Conservation (phyloP, 805 yeast genomes). For the Candida fluviatilis region DNA sequence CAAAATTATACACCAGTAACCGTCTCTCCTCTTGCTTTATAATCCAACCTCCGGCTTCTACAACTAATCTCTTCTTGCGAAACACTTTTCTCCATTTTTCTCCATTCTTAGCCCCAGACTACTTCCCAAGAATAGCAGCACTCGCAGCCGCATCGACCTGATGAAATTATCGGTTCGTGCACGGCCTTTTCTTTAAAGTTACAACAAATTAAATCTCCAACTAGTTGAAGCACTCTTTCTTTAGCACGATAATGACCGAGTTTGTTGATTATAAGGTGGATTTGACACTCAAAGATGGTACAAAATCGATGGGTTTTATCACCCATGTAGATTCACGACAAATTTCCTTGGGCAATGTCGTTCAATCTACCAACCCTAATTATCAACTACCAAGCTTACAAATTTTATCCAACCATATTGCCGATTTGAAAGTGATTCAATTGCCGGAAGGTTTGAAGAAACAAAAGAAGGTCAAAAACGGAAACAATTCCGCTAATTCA, state of each 20-base stretch:
- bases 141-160: no score
- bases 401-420: constrained; percentile 35
- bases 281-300: constrained; percentile 35
- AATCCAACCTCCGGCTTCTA: no score
- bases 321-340: constrained; percentile 25
- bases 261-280: constrained; percentile 39
- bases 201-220: background rate
- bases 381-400: constrained; percentile 11
- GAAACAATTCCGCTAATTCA: background rate
- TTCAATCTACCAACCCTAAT: constrained; percentile 12
- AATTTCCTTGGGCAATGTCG: constrained; percentile 23
- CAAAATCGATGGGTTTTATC: constrained; percentile 30
- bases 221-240: background rate
- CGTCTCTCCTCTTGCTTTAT: no score
- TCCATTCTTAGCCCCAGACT: no score
- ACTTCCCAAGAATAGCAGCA: no score
- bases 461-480: constrained; percentile 4
- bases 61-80: no score
- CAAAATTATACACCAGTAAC: no score
- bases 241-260: constrained; percentile 26
- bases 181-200: no score
- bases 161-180: no score
- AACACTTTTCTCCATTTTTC: no score
- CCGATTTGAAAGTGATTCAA: constrained; percentile 53
- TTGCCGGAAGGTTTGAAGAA: constrained; percentile 36